Conservation (phyloP, 768 basidiomycete species). For the Mycena kentingensis region DNA sequence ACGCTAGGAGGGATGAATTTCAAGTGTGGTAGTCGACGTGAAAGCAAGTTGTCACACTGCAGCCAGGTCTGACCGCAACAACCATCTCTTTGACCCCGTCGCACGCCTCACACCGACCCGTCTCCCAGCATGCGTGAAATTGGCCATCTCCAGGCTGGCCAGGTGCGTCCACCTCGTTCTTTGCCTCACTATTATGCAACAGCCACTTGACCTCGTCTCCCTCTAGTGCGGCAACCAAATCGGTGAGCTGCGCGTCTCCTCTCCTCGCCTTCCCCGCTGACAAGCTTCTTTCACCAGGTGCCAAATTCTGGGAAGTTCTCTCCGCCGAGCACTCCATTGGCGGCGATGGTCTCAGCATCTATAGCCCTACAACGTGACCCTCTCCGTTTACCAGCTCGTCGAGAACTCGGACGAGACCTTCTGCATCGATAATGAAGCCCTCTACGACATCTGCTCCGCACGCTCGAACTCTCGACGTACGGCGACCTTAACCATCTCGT, state of each 20-base stretch:
- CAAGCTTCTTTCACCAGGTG: conserved; percentile 52
- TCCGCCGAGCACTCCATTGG: conserved; percentile 98
- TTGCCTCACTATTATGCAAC: conserved; percentile 27
- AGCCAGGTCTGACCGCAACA: too few relatives aligned
- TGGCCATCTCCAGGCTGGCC: conserved; percentile 98
- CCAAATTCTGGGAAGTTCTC: conserved; percentile 97
- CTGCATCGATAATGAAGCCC: conserved; percentile 99
- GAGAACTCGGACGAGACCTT: conserved; percentile 99
- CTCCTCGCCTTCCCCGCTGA: conserved; percentile 22
- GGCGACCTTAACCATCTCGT: conserved; percentile 98
- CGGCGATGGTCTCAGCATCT: conserved; percentile 85
- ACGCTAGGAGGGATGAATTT: too few relatives aligned
- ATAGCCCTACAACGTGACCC: conserved; percentile 97
- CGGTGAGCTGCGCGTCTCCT: conserved; percentile 49
- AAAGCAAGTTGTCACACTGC: too few relatives aligned
- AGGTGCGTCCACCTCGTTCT: conserved; percentile 52
- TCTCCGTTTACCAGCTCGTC: conserved; percentile 99
- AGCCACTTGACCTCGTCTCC: conserved; percentile 31
- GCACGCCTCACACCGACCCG: conserved; percentile 47
- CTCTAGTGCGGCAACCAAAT: conserved; percentile 97
- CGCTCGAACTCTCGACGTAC: conserved; percentile 95
- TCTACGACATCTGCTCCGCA: conserved; percentile 99
- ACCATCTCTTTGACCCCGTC: too few relatives aligned
- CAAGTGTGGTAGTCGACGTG: too few relatives aligned
- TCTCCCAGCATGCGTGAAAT: conserved; percentile 93